Evolutionary conservation across 169 alveolate species (phyloP).

Genomic region (Condylostoma magnum): DNA sequence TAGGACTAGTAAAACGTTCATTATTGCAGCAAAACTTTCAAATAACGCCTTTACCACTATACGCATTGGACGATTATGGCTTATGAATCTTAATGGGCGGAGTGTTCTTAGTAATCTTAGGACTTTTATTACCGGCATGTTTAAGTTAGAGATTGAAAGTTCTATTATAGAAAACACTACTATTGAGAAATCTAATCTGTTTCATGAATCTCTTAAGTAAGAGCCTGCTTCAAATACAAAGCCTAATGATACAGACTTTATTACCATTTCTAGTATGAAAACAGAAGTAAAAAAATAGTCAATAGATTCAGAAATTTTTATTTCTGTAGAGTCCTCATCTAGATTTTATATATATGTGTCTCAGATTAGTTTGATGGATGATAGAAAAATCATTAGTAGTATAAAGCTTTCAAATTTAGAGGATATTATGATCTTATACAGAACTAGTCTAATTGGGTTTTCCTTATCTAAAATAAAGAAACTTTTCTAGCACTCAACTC

Average conservation of each 20-base stretch:
- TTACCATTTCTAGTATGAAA: conserved; percentile 63
- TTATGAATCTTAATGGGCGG: conserved; percentile 78
- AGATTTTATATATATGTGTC: neutral
- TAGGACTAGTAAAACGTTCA: conserved; percentile 71
- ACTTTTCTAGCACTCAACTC: neutral
- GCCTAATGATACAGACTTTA: conserved; percentile 73
- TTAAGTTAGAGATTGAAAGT: conserved; percentile 39
- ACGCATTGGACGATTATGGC: conserved; percentile 72
- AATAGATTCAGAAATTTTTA: neutral
- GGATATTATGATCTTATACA: neutral
- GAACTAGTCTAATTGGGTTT: neutral
- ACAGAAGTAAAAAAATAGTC: conserved; percentile 63
- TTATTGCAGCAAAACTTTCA: conserved; percentile 65
- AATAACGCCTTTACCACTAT: conserved; percentile 69
- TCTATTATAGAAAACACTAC: conserved; percentile 70
- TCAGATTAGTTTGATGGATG: conserved; percentile 2
- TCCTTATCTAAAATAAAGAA: neutral
- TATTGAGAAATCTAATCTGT: conserved; percentile 75
- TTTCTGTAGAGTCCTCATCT: neutral
- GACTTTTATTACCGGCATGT: conserved; percentile 53
- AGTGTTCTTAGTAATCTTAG: conserved; percentile 73
- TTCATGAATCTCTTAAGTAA: conserved; percentile 82
- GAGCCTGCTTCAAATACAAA: conserved; percentile 66
- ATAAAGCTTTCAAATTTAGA: neutral
- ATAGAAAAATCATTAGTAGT: conserved; percentile 27